Base-by-base conservation (phyloP, 805 yeast genomes). In the Cyberlindnera samutprakarnensis region DNA sequence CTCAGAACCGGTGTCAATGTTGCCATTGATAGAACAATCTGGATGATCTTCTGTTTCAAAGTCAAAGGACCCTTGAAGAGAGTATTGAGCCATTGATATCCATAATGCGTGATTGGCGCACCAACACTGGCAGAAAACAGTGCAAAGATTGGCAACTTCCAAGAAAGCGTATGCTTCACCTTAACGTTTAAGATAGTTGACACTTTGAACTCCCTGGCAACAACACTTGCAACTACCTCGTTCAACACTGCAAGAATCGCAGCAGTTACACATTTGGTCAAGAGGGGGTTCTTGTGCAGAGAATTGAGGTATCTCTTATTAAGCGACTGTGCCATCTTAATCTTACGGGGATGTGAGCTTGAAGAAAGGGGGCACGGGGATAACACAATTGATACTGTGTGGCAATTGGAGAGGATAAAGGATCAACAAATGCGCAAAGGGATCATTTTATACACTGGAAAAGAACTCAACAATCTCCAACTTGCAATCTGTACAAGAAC, bases 81-180 rank as follows among this genome's bases (percentile, higher is more conserved):
- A 35, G 48, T 49, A 39, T 69, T 70, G 29, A 76, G 57, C 12
- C 64, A 36, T 4, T 57, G 61, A 40, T 75, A 74, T 23, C 71
- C 62, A 39, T 61, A 65, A 46, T 78, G 84, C 4, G 74, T 57
- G 23, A 75, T 53, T 7, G 86, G 86, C 1, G 83, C 70, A 17
- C 68, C 66, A 12, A 78, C 57, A 2, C 60, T 39, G 18, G 68
- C 57, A 1, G 83, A 81, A 46, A 70, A 78, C 3, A 75, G 31
- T 7, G 75, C 68, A 71, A 78, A 68, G 30, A 70, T 55, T 8
- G 70, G 59, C 24, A 75, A 61, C 49, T 67, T 73, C 19, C 54
- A 46, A 23, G 37, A 29, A 31, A 43, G 33, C 16, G 54, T 49
- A 28, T 47, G 53, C 14, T 43, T 44, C 14, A 51, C 6, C 27